Evolutionary conservation across 2,329 filamentous ascomycete species (phyloP).

Genomic region (Aspergillus sp.): DNA sequence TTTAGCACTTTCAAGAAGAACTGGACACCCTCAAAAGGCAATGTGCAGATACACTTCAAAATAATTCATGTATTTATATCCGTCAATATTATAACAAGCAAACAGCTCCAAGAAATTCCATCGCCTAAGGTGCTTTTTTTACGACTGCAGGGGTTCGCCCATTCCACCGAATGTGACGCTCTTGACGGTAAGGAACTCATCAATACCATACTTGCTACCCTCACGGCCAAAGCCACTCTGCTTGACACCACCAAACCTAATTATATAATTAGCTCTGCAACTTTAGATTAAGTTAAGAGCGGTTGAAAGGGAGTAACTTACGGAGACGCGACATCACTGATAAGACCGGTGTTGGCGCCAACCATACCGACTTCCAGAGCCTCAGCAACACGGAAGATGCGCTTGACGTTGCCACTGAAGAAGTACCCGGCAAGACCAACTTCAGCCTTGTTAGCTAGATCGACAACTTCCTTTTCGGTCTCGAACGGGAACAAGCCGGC

Average conservation of each 20-base stretch:
- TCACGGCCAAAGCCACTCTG: constrained; percentile 78
- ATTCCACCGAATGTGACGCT: constrained; percentile 65
- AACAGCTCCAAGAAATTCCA: neutral
- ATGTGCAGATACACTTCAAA: neutral
- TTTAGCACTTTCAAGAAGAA: neutral
- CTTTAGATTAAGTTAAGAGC: neutral
- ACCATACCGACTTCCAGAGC: constrained; percentile 54
- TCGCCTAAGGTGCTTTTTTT: constrained; percentile 1
- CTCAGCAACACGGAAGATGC: constrained; percentile 61
- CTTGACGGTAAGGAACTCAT: constrained; percentile 75
- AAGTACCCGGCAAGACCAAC: constrained; percentile 95
- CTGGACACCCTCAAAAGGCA: too few relatives aligned
- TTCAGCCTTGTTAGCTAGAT: constrained; percentile 75
- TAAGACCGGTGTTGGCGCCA: constrained; percentile 69
- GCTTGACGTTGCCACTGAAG: constrained; percentile 65
- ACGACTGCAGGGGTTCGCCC: constrained; percentile 55
- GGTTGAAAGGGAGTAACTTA: constrained; percentile 29
- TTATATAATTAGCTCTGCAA: constrained; percentile 17
- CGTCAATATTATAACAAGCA: neutral
- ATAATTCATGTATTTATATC: neutral
- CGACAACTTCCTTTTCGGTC: constrained; percentile 83
- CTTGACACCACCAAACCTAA: constrained; percentile 77
- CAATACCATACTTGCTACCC: constrained; percentile 73
- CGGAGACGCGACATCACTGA: constrained; percentile 54
- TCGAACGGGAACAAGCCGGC: constrained; percentile 87